Percentiles rank a stretch among this genome's conserved stretches.
These are phyloP conservation scores for Iberis amara DNA, from an alignment of 441 rosid species.

Conservation along the genomic window DNA sequence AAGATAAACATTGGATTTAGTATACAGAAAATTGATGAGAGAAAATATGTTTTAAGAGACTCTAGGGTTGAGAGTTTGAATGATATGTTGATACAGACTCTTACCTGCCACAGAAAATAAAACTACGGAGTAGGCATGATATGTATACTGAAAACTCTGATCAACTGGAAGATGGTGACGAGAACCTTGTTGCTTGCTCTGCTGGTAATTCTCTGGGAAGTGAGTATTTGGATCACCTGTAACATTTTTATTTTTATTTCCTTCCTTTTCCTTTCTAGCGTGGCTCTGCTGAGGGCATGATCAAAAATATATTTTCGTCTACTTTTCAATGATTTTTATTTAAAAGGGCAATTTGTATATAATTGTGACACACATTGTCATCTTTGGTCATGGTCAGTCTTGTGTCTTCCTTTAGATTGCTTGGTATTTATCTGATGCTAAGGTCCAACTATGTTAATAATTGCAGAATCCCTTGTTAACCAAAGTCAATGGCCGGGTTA, in stretches of 20 bases:
- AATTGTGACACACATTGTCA: background rate
- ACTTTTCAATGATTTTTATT: conserved; percentile 1
- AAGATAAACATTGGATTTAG: conserved; percentile 53
- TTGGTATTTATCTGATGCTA: conserved; percentile 16
- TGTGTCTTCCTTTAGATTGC: conserved; percentile 1
- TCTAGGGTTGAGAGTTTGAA: conserved; percentile 51
- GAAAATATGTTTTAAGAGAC: conserved; percentile 47
- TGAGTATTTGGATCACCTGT: conserved; percentile 38
- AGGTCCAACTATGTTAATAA: conserved; percentile 25
- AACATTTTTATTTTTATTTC: background rate
- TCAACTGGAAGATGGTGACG: conserved; percentile 65
- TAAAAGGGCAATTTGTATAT: background rate
- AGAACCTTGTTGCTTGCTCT: conserved; percentile 47
- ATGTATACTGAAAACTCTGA: conserved; percentile 45
- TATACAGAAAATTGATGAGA: conserved; percentile 56
- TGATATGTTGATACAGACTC: conserved; percentile 51
- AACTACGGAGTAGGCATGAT: conserved; percentile 38
- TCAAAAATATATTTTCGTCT: background rate
- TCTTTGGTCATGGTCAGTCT: background rate
- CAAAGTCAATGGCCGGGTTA: conserved; percentile 60
- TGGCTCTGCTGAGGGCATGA: conserved; percentile 6
- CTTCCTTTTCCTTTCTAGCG: background rate
- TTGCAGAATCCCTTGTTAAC: conserved; percentile 45
- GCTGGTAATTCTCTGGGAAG: conserved; percentile 61
- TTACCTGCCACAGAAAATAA: conserved; percentile 54